Evolutionary conservation across 371 early-diverging fungal species (phyloP).

Genomic region (Mucor irregularis): DNA sequence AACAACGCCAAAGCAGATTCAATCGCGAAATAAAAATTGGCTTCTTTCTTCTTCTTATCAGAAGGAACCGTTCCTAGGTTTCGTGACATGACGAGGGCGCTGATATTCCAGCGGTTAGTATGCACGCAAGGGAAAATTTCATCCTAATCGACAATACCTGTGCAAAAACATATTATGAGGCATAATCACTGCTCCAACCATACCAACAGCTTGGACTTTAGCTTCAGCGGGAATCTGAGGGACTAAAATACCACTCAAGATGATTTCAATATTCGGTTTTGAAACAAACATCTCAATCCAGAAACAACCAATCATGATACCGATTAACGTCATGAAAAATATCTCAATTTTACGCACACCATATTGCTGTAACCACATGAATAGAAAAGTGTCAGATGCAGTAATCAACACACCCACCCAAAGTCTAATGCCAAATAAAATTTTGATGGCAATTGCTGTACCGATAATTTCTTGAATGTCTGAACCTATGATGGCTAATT

Average conservation of each 20-base stretch:
- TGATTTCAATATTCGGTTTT: constrained; percentile 50
- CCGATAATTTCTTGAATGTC: constrained; percentile 81
- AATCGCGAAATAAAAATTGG: constrained; percentile 68
- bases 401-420: constrained; percentile 73
- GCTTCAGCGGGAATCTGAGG: constrained; percentile 61
- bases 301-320: constrained; percentile 67
- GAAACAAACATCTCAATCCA: constrained; percentile 66
- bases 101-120: too few species aligned
- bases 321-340: constrained; percentile 65
- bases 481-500: constrained; percentile 75
- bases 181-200: constrained; percentile 75
- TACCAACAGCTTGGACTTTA: constrained; percentile 67
- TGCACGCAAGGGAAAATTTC: too few species aligned
- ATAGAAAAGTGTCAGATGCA: constrained; percentile 67
- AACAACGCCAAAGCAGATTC: constrained; percentile 67
- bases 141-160: too few species aligned
- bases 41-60: constrained; percentile 59
- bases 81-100: constrained; percentile 66
- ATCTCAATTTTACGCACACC: constrained; percentile 69
- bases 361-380: constrained; percentile 64
- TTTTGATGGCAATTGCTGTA: constrained; percentile 72
- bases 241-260: constrained; percentile 62
- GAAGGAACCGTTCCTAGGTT: constrained; percentile 49
- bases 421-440: constrained; percentile 59
- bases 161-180: constrained; percentile 80